Base-by-base conservation (phyloP, 495 filamentous ascomycete species). In the Lasiosphaeria hispida region DNA sequence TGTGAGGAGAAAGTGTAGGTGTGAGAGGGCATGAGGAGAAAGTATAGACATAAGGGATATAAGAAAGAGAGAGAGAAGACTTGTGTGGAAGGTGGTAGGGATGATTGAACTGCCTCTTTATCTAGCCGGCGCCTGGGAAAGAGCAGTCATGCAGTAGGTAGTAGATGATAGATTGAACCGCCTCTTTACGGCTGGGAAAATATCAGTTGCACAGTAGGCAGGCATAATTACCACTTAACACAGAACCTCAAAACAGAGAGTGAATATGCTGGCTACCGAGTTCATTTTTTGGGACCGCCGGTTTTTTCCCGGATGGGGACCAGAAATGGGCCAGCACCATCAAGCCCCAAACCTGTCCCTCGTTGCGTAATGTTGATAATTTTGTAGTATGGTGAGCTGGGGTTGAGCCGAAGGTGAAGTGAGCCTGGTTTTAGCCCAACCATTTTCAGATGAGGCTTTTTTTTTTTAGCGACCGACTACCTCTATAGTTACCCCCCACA, bases 161-260 rank as follows among this genome's bases (percentile, higher is more conserved):
- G 42, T 45, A 45, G 42, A n/a, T n/a, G 42, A 18, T 45, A 18
- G 42, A 45, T n/a, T 13, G 10, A 45, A 45, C n/a, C 18, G 15
- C 15, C 8, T 45, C 11, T 45, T 18, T 45, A 45, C 8, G 42
- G 42, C 42, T 45, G 15, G 10, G 42, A 18, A 18, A 18, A 18
- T 3, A 45, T 9, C 11, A 45, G 35, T 39, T 17, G 48, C 9
- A 30, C 48, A 15, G 48, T 51, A 51, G 48, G 48, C 48, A 51
- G 34, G 33, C 18, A 51, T 36, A 17, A 51, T 13, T 51, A 51
- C 48, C 34, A 38, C n/a, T n/a, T n/a, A n/a, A 6, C 10, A 51
- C 34, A 8, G 4, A 38, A 51, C 34, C 48, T 51, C n/a, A 51
- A 51, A 51, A 51, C 48, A 30, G 48, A 51, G 41, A 44, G 41